phyloP scores from a whole-genome alignment of 2,329 filamentous ascomycete genomes.

The Leptosphaerulina australis region DNA sequence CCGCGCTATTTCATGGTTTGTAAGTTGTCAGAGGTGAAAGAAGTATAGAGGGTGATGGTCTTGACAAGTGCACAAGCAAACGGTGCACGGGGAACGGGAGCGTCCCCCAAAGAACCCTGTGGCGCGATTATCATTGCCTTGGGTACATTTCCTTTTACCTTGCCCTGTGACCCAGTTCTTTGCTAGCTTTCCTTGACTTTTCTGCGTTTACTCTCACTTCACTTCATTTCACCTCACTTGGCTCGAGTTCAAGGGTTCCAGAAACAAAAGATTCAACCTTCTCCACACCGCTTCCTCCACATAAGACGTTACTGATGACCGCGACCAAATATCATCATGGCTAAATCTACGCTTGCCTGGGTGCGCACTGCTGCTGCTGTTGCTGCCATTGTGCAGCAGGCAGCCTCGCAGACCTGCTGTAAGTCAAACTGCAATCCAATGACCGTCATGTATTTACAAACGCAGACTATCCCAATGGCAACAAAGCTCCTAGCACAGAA shows the following conservation, averaged over 20 bases:
- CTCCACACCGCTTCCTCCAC: constrained; percentile 3
- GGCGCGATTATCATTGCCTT: constrained; percentile 12
- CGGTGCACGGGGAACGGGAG: constrained; percentile 14
- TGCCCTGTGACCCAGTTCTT: constrained; percentile 11
- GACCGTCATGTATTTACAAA: constrained; percentile 16
- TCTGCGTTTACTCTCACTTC: not conserved
- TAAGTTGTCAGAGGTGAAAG: constrained; percentile 10
- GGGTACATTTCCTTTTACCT: constrained; percentile 13
- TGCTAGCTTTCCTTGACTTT: constrained; percentile 4
- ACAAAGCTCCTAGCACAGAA: constrained; percentile 33
- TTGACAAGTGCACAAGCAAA: constrained; percentile 14
- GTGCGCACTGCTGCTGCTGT: constrained; percentile 29
- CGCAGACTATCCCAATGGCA: constrained; percentile 45
- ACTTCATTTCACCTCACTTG: constrained; percentile 15
- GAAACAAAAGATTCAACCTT: constrained; percentile 10
- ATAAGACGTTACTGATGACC: constrained; percentile 12
- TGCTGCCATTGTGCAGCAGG: constrained; percentile 25
- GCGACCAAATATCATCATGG: constrained; percentile 20
- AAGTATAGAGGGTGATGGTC: constrained; percentile 2
- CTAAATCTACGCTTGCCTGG: constrained; percentile 22
- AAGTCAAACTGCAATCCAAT: constrained; percentile 6
- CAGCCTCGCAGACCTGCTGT: constrained; percentile 41
- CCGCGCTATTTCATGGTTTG: constrained; percentile 13
- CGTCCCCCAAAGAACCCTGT: constrained; percentile 12
- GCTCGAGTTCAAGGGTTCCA: constrained; percentile 10